phyloP scores from a whole-genome alignment of 805 yeast genomes.

The Metschnikowia kofuensis region DNA sequence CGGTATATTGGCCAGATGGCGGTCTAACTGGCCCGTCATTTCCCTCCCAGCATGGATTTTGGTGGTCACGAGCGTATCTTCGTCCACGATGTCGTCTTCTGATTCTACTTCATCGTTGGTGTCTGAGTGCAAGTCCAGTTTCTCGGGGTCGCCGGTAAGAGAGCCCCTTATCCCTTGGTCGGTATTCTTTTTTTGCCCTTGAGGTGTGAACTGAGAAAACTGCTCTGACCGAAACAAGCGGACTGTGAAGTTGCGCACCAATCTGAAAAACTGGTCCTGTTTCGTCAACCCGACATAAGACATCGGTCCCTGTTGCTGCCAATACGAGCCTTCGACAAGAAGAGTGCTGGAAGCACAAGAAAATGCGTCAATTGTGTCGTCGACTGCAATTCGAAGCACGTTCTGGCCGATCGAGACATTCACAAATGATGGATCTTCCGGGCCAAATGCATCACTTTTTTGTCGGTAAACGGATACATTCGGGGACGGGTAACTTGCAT shows the following conservation, averaged over 20 bases:
- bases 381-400: slow-evolving; percentile 28
- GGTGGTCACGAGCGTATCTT: slow-evolving; percentile 29
- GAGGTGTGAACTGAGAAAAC: slow-evolving; percentile 28
- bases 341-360: slow-evolving; percentile 34
- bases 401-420: slow-evolving; percentile 36
- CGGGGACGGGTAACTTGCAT: slow-evolving; percentile 2
- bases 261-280: slow-evolving; percentile 37
- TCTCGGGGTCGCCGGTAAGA: background rate
- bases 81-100: slow-evolving; percentile 19
- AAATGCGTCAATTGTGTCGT: slow-evolving; percentile 33
- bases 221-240: slow-evolving; percentile 33
- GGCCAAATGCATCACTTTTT: background rate
- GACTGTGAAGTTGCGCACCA: slow-evolving; percentile 35
- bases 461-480: background rate
- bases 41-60: slow-evolving; percentile 19
- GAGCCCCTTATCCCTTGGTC: background rate
- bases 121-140: slow-evolving; percentile 3
- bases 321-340: slow-evolving; percentile 33
- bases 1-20: background rate
- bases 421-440: slow-evolving; percentile 13
- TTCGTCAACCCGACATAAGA: slow-evolving; percentile 41
- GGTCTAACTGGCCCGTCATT: slow-evolving; percentile 1
- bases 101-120: slow-evolving; percentile 13
- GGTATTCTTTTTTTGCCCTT: slow-evolving; percentile 8
- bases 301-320: slow-evolving; percentile 41